Evolutionary conservation across 2,329 filamentous ascomycete genomes (phyloP), one percentile per base, ranked within the genome.

Genomic region (Calcarisporium arbuscula): DNA sequence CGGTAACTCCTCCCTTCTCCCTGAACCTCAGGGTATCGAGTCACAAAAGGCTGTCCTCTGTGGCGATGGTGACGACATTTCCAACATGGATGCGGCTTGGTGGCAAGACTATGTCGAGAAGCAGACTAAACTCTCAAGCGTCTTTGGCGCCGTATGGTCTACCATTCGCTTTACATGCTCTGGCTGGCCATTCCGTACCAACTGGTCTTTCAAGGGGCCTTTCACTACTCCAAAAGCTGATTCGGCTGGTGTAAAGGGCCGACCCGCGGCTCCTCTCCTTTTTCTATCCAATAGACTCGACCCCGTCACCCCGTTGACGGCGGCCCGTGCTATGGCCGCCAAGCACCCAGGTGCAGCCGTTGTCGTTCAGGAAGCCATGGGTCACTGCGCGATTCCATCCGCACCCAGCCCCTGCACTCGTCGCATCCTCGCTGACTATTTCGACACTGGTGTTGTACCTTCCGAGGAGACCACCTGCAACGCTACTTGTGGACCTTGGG

Each of bases 241-340:
- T 12, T 31, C 56, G 8, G 22, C 43, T 18, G n/a, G 48, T 3
- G 36, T 42, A 3, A 40, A 42, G 10, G 60, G 51, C 7, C 53
- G 43, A 25, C 67, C 67, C 1, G 49, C 50, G 1, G 60, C 61
- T 5, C 67, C 68, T 5, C 40, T 70, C 18, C 46, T 72, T 19
- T 68, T 68, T 45, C 41, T 70, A 4, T 55, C 59, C 9, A 64
- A 61, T 34, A 41, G 53, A 6, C 53, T 61, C 6, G 67, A 71
- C 36, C 68, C 68, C 10, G 61, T 68, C 9, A 71, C 68, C 18
- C 68, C 68, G 5, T 42, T 64, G 23, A 30, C 31, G 32, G 57
- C 38, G 58, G 66, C 49, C 52, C 63, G 41, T 6, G 37, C 34
- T 20, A 56, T 53, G 46, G 43, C 51, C 6, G 32, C 28, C 21